Evolutionary conservation across 192 early-diverging fungal genomes (phyloP), one percentile per base, ranked within the genome.

Genomic region (Chytriomyces hyalinus): DNA sequence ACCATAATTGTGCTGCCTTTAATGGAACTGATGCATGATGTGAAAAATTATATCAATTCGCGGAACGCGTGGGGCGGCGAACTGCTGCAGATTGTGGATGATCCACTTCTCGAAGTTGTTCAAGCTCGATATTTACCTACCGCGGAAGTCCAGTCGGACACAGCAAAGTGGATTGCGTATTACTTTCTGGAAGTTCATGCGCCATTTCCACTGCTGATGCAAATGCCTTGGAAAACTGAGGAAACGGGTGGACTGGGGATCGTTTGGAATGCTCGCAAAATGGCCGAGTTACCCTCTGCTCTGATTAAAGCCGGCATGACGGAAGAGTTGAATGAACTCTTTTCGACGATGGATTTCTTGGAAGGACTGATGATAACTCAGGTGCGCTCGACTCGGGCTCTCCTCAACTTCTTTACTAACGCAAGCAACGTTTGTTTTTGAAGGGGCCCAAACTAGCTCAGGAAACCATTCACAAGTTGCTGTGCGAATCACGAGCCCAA

Each of bases 21-120:
- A 9, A 13, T 61, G 8, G 9, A 15, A 22, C 24, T 76, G 8
- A 26, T 76, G 4, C 46, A 66, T 43, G 49, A 67, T 9, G 3
- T 51, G 9, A 46, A 36, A 51, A 53, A 77, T 3, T 46, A 44
- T 57, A 8, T 77, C 2, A 51, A 48, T 17, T 20, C 53, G 20
- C 4, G 76, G 48, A 70, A 50, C 43, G 45, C 6, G 13, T 77
- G 76, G 76, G 76, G 76, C 7, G 76, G 76, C 11, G 76, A 77
- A 61, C 28, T 77, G 6, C 20, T 77, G 20, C 70, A 65, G 9
- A 6, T 77, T 13, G n/a, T 66, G 13, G 76, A 77, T 61, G 13
- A 28, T 8, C 57, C 68, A 60, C 51, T 77, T 10, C 10, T 20
- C 4, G 53, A 43, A 4, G 76, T 67, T 26, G 24, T 77, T n/a